These are phyloP conservation scores for Scleroderma citrinum DNA, from an alignment of 768 basidiomycete species.

Conservation along the genomic window DNA sequence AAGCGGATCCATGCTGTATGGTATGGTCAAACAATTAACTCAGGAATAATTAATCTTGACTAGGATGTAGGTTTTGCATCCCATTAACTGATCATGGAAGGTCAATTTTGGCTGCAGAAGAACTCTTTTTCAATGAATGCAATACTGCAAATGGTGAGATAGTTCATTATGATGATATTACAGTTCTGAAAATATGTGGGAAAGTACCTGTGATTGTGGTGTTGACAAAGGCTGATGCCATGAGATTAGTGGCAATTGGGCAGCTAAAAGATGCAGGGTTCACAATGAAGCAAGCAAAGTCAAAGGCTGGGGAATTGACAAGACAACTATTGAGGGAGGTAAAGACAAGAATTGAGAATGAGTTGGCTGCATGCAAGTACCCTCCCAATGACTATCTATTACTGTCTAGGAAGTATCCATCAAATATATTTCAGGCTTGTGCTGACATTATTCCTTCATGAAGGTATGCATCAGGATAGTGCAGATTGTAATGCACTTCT, in stretches of 20 bases:
- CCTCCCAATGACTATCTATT: too few relatives aligned
- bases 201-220: conserved; percentile 35
- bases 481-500: neutral
- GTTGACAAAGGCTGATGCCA: conserved; percentile 35
- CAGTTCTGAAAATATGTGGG: neutral
- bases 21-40: conserved; percentile 12
- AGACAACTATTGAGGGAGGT: too few relatives aligned
- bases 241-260: conserved; percentile 17
- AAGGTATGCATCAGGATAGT: neutral
- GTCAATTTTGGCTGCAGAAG: conserved; percentile 23
- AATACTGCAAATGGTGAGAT: conserved; percentile 7
- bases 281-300: conserved; percentile 5
- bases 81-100: conserved; percentile 19
- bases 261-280: conserved; percentile 7
- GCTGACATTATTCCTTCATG: neutral
- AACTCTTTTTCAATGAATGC: conserved; percentile 25
- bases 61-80: conserved; percentile 35
- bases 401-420: too few relatives aligned
- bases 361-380: too few relatives aligned
- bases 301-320: too few relatives aligned
- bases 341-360: too few relatives aligned
- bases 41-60: neutral
- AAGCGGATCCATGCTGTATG: conserved; percentile 36
- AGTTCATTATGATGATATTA: neutral
- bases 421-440: too few relatives aligned